These are phyloP conservation scores for Luffa acutangula DNA, from an alignment of 306 rosid genomes.

Conservation along the genomic window DNA sequence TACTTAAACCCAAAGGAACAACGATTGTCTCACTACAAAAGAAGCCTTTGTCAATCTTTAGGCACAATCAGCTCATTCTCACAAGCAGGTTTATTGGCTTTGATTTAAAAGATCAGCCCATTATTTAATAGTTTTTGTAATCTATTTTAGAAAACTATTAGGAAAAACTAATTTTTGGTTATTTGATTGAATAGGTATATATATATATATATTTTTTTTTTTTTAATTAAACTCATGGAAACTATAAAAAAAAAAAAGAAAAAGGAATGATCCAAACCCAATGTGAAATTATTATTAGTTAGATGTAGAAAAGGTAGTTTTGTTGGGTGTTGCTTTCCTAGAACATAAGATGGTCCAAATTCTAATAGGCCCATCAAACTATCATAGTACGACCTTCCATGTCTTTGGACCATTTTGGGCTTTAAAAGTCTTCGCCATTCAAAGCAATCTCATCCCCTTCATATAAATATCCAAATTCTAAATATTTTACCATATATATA, in stretches of 20 bases:
- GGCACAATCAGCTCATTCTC: too few species aligned
- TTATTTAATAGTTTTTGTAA: too few species aligned
- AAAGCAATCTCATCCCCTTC: neutral
- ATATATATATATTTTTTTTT: too few species aligned
- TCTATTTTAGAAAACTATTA: too few species aligned
- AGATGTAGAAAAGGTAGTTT: neutral
- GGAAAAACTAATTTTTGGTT: neutral
- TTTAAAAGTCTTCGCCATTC: neutral
- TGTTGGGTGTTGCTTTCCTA: neutral
- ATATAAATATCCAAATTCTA: neutral
- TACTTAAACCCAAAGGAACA: too few species aligned
- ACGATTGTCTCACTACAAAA: neutral
- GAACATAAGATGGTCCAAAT: neutral
- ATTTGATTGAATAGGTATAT: too few species aligned
- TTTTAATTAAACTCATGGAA: neutral
- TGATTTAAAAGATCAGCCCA: too few species aligned
- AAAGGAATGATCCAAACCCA: neutral
- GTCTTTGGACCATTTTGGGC: constrained; percentile 4
- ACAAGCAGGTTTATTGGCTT: too few species aligned
- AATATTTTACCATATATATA: too few species aligned
- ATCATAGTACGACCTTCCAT: neutral
- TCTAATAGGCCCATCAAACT: neutral
- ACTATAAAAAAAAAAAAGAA: neutral
- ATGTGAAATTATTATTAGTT: neutral
- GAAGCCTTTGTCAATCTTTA: too few species aligned